Evolutionary conservation across 78 protist genomes (phyloP), one percentile per base, ranked within the genome.

Genomic region (Isochrysis galbana): DNA sequence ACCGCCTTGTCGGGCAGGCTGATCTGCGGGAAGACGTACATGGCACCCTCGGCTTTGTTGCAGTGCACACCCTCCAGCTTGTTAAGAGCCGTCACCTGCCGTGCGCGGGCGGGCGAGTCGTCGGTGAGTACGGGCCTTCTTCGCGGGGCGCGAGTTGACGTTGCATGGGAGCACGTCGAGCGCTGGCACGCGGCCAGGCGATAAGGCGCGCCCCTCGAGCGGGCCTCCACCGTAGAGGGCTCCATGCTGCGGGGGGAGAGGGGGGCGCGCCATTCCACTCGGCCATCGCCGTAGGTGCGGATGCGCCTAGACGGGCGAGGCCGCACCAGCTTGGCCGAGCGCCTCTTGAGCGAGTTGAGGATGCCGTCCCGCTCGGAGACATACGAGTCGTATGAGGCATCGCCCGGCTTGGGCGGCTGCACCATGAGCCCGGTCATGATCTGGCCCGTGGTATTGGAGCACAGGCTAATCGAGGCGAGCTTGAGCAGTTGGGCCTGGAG

Each of bases 11-110:
- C 39, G 26, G 99, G 99, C 34, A 99, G 93, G 38, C 51, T 38
- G 83, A 99, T 92, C 45, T 25, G 84, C 41, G 99, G 99, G 97
- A 99, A 99, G 38, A 98, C 96, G 91, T 99, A 99, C 98, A 99
- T 95, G 47, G 99, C 98, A 17, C 98, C 98, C n/a, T 91, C 92
- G 3, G 97, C 89, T 26, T 47, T 84, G 42, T 93, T 51, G 93
- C 98, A 97, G 1, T 93, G 88, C 74, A 29, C 5, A 97, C 96
- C 72, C 97, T 96, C 93, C 32, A 96, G 95, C 51, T 0, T 19
- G 95, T 95, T 97, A 61, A 98, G 91, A 32, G 96, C 97, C 17
- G 34, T 86, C 19, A 61, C 91, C 38, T 97, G 90, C 41, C n/a
- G n/a, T n/a, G n/a, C n/a, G n/a, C n/a, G n/a, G n/a, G n/a, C n/a